Percentiles rank a stretch among this genome's conserved stretches.
Evolutionary conservation across 495 filamentous ascomycete genomes (phyloP).

Genomic region (Tuber melanosporum): DNA sequence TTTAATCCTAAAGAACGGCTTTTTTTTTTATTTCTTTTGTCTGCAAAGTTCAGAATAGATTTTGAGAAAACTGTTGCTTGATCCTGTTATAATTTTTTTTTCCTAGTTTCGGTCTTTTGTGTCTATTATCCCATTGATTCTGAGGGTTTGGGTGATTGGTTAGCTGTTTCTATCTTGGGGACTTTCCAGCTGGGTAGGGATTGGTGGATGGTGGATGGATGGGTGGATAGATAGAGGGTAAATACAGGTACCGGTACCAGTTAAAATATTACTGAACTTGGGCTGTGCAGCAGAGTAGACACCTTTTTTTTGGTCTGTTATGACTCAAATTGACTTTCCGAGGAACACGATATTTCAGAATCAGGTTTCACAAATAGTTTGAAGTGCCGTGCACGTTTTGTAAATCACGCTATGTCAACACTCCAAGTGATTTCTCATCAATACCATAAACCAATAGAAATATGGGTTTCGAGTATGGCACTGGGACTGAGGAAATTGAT

Average conservation of each 20-base stretch:
- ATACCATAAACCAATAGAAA: background rate
- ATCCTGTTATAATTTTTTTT: background rate
- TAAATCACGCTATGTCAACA: background rate
- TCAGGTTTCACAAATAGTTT: background rate
- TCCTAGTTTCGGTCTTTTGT: background rate
- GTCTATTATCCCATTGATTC: background rate
- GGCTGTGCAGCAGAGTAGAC: background rate
- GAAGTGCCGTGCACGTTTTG: background rate
- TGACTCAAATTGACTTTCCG: background rate
- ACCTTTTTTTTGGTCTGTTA: background rate
- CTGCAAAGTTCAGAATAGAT: background rate
- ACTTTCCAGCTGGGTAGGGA: background rate
- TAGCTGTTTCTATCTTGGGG: background rate
- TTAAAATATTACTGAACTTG: background rate
- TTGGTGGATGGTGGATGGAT: background rate
- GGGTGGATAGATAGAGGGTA: background rate
- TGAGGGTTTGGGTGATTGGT: background rate
- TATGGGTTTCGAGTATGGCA: background rate
- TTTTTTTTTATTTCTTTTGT: background rate
- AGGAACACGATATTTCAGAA: background rate
- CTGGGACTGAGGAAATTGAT: background rate
- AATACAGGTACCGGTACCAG: background rate
- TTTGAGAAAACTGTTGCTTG: background rate
- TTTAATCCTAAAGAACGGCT: background rate
- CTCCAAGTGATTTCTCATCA: background rate